Base-by-base conservation (phyloP, 2,329 filamentous ascomycete species). In the Elsinoe arachidis region DNA sequence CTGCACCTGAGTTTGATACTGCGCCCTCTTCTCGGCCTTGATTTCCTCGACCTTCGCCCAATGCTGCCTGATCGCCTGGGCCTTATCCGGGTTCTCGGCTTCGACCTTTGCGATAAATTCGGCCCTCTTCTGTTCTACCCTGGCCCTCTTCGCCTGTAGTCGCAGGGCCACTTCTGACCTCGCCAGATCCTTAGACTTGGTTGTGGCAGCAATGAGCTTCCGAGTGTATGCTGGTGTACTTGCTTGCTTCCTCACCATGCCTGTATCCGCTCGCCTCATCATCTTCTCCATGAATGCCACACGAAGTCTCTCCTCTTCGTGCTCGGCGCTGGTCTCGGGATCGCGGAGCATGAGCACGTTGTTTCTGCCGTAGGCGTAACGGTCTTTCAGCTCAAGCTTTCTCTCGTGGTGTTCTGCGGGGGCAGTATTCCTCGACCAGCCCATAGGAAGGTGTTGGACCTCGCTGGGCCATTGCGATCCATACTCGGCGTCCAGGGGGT, bases 401-500 rank as follows among this genome's bases (percentile, higher is more conserved):
- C 33, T 35, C 43, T 49, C 26, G 5, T 47, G 23, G 10, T 49
- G 23, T 9, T 49, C 43, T 21, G 54, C 26, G 5, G 63, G 63
- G 23, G 65, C 63, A 9, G 60, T 63, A 46, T 68, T 62, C 23
- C 65, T 61, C 12, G 60, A 44, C 52, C 66, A 58, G 54, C 67
- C 67, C 62, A 70, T 66, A 9, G 56, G 60, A 38, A 63, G 61
- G 55, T 72, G 70, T 23, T 60, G 26, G 14, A 73, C 65, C 2
- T 53, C 60, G 6, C 57, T 51, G 2, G 70, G 70, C 70, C 70
- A 73, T 14, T 52, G 54, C 26, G 64, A 62, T 6, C 70, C 70
- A 57, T 63, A 71, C 47, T 72, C 69, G n/a, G 67, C 65, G 59
- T 73, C 70, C n/a, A 70, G 59, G 1, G 65, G 57, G 60, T 72